Conservation (phyloP, 352 stramenopile genomes). For the Globisporangium spiculum region DNA sequence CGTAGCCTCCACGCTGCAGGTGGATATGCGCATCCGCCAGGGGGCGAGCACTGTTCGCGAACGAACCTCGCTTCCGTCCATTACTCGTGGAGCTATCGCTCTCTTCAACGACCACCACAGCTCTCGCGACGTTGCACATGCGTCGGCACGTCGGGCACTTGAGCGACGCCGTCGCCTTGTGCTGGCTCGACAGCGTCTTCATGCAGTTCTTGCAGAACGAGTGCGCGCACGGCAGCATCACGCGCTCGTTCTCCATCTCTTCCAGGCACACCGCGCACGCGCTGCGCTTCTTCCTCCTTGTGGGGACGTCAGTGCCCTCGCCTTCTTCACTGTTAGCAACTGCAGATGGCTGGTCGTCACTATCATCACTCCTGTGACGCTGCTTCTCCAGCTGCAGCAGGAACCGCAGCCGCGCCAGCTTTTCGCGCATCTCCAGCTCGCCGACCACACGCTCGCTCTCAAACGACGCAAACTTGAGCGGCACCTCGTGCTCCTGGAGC, state of each 20-base stretch:
- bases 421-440: constrained; percentile 42
- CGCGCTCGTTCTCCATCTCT: constrained; percentile 49
- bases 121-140: constrained; percentile 20
- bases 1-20: constrained; percentile 33
- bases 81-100: neutral
- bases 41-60: neutral
- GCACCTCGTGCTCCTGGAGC: constrained; percentile 42
- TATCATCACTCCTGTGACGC: constrained; percentile 6
- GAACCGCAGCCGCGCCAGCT: constrained; percentile 60
- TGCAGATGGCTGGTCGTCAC: neutral
- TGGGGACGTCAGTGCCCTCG: neutral
- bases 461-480: constrained; percentile 30
- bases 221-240: constrained; percentile 87
- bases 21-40: constrained; percentile 13
- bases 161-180: constrained; percentile 24
- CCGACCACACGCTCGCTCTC: constrained; percentile 43
- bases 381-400: constrained; percentile 46
- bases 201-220: constrained; percentile 63
- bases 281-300: constrained; percentile 11
- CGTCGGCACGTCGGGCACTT: constrained; percentile 62
- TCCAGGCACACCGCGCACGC: constrained; percentile 82
- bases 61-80: neutral
- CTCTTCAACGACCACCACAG: constrained; percentile 27
- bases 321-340: neutral
- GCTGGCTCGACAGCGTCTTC: constrained; percentile 30